Base-by-base conservation (phyloP, 306 rosid genomes). In the Cercis canadensis region DNA sequence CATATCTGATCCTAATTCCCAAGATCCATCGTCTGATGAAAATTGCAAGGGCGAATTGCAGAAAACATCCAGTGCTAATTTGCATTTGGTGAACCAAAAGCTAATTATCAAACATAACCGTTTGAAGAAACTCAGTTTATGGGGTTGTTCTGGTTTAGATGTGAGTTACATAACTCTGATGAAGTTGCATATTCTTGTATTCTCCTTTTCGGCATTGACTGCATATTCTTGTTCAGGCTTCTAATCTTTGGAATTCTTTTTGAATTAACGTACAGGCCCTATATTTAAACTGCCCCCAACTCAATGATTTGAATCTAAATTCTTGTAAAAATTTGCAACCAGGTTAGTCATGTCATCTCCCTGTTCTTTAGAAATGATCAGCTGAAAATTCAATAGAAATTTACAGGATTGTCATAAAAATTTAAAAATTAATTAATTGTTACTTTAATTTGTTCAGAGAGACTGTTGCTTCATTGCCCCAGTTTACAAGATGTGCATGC, bases 111-210 rank as follows among this genome's bases (percentile, higher is more conserved):
- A 89, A 70, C 99, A 95, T 49, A 75, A 72, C 77, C 87, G 78
- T 56, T 65, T 95, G 79, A 91, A 85, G 69, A 95, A 89, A 79
- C 93, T 95, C 65, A 95, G 99, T 78, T 82, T 95, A 67, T 95
- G 99, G 99, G 99, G 99, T 41, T 95, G 99, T 81, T 80, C 90
- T 76, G 92, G 96, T 74, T 85, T 95, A 79, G 92, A 89, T 62
- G 99, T 91, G 86, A 89, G 93, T 66, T 80, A n/a, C 65, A 70
- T 62, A 49, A 34, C 63, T 71, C 58, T 66, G 45, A 18, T 34
- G 29, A 24, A 8, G 5, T 74, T 46, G 47, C 29, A 24, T 24
- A 24, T 24, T 24, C 29, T 24, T 24, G 29, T 24, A 24, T 24
- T 24, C 3, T 24, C 29, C 3, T 3, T 24, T 24, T 24, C 29